phyloP scores from a whole-genome alignment of 108 stramenopile species.

The Fistulifera pelliculosa region DNA sequence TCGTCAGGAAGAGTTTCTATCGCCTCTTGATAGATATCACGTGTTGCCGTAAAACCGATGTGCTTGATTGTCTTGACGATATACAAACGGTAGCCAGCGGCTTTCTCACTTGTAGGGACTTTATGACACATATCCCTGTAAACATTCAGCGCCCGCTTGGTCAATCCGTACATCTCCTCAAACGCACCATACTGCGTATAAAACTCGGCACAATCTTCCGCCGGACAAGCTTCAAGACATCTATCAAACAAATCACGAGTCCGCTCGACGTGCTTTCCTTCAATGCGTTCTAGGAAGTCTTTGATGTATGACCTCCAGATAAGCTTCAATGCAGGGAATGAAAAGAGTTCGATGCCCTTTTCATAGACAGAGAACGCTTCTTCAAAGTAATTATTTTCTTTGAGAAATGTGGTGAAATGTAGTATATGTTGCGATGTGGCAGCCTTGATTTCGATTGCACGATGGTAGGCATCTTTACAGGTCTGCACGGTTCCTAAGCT shows the following conservation, averaged over 20 bases:
- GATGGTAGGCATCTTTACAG: conserved; percentile 91
- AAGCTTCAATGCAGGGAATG: conserved; percentile 71
- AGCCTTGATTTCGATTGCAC: conserved; percentile 86
- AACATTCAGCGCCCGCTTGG: conserved; percentile 84
- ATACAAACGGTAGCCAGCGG: conserved; percentile 82
- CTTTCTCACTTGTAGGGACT: conserved; percentile 78
- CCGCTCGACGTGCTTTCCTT: conserved; percentile 89
- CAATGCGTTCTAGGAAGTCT: conserved; percentile 84
- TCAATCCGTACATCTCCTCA: conserved; percentile 92
- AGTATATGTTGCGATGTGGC: conserved; percentile 91
- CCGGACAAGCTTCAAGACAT: conserved; percentile 75
- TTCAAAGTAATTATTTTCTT: conserved; percentile 92
- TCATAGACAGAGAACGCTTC: conserved; percentile 88
- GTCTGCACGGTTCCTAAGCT: conserved; percentile 89
- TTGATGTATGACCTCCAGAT: conserved; percentile 89
- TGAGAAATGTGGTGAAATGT: conserved; percentile 89
- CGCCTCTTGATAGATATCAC: conserved; percentile 90
- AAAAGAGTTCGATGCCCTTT: conserved; percentile 85
- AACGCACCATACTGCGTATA: conserved; percentile 87
- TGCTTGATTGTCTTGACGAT: conserved; percentile 85
- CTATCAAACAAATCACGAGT: conserved; percentile 91
- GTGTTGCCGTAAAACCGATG: conserved; percentile 82
- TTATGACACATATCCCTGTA: conserved; percentile 80
- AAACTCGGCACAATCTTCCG: conserved; percentile 82
- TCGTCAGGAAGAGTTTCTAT: conserved; percentile 78